These are phyloP conservation scores for Syzygium syzygioides DNA, from an alignment of 441 rosid species.

Conservation along the genomic window DNA sequence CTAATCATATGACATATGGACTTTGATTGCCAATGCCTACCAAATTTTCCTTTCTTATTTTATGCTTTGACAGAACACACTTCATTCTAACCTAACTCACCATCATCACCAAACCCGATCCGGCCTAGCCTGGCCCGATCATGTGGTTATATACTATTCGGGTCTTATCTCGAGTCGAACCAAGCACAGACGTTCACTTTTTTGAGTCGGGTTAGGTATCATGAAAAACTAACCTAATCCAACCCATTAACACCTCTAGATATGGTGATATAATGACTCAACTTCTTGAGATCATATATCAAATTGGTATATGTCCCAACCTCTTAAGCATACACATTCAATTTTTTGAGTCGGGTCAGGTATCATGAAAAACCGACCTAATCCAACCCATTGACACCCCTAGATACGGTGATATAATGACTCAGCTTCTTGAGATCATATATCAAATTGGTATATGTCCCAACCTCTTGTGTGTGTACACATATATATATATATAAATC, in stretches of 20 bases:
- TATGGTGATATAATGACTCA: neutral
- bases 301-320: neutral
- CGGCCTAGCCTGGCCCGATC: too few species aligned
- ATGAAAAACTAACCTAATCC: too few species aligned
- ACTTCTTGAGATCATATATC: neutral
- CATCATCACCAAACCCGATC: rapidly evolving
- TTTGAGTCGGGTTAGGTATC: too few species aligned
- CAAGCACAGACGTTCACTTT: too few species aligned
- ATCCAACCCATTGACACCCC: too few species aligned
- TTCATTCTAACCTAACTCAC: neutral
- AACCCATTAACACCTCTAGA: neutral
- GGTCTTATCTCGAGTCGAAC: too few species aligned
- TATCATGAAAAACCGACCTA: too few species aligned
- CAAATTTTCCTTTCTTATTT: neutral
- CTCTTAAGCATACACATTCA: neutral
- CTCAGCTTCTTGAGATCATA: neutral
- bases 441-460: neutral
- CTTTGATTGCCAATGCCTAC: neutral
- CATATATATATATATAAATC: neutral
- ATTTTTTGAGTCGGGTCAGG: too few species aligned
- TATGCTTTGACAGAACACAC: neutral
- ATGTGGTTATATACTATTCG: too few species aligned
- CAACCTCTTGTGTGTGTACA: neutral
- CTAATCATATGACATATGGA: neutral
- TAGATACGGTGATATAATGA: neutral